A percentile compares a stretch with the other conserved stretches of the same genome.
Evolutionary conservation across 371 early-diverging fungal species (phyloP).

Genomic region (Actinomucor elegans): DNA sequence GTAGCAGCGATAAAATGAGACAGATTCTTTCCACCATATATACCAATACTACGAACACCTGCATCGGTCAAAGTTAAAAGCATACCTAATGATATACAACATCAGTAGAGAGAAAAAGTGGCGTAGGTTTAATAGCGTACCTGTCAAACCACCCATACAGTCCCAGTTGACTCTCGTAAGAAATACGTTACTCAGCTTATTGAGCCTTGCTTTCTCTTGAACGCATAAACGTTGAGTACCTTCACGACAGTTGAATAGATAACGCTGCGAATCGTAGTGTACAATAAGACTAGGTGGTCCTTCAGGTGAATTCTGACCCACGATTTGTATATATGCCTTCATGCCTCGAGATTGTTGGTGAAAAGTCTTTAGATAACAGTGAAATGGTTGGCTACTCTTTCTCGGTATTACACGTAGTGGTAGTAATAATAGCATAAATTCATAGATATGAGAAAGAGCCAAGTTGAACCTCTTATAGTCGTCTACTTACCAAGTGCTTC

Average conservation of each 20-base stretch:
- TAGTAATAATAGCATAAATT: slow-evolving; percentile 6
- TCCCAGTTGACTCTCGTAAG: slow-evolving; percentile 82
- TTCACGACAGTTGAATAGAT: slow-evolving; percentile 95
- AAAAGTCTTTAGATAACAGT: not conserved
- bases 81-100: slow-evolving; percentile 63
- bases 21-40: slow-evolving; percentile 79
- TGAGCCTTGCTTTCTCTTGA: slow-evolving; percentile 71
- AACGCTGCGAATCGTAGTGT: slow-evolving; percentile 79
- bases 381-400: not conserved
- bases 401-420: slow-evolving; percentile 2
- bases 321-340: slow-evolving; percentile 77
- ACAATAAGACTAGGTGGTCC: slow-evolving; percentile 76
- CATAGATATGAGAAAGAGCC: not conserved
- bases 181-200: slow-evolving; percentile 76
- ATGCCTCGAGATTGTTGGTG: slow-evolving; percentile 46
- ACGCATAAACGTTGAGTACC: slow-evolving; percentile 87
- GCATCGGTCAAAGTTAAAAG: slow-evolving; percentile 86
- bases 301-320: slow-evolving; percentile 72
- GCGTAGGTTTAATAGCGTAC: slow-evolving; percentile 24
- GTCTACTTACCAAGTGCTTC: no score
- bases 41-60: slow-evolving; percentile 56
- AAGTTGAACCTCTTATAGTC: no score
- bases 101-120: not conserved
- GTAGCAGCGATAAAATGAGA: slow-evolving; percentile 82
- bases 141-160: slow-evolving; percentile 88